Conservation (phyloP, 257 asterid genomes). For the Petunia secreta region DNA sequence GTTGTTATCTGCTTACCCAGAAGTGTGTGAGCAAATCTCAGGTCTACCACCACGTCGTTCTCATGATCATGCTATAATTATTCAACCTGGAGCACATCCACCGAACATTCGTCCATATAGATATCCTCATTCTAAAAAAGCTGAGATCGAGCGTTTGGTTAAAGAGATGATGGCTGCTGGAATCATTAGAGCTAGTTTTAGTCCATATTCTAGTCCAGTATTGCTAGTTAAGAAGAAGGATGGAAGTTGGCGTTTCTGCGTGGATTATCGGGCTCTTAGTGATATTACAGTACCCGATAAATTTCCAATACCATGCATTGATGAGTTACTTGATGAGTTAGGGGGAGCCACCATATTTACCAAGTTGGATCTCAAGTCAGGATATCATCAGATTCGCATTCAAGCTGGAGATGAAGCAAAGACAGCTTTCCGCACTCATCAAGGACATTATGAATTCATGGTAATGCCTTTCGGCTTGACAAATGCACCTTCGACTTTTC, state of each 20-base stretch:
- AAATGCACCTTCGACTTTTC: constrained; percentile 10
- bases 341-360: background rate
- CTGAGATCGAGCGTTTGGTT: background rate
- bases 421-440: background rate
- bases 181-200: background rate
- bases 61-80: background rate
- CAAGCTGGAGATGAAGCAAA: background rate
- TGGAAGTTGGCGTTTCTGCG: background rate
- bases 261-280: background rate
- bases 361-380: background rate
- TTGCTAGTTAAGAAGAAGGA: background rate
- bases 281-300: background rate
- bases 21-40: background rate
- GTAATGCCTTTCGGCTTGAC: background rate
- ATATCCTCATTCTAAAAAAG: background rate
- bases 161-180: background rate
- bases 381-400: background rate
- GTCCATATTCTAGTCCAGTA: background rate
- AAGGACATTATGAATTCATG: background rate
- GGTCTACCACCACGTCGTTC: background rate
- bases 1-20: background rate
- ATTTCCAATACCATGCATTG: background rate
- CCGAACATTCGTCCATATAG: background rate
- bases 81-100: background rate
- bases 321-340: background rate